phyloP scores from a whole-genome alignment of 1,139 yeast genomes.

The Hansenula lynferdii region DNA sequence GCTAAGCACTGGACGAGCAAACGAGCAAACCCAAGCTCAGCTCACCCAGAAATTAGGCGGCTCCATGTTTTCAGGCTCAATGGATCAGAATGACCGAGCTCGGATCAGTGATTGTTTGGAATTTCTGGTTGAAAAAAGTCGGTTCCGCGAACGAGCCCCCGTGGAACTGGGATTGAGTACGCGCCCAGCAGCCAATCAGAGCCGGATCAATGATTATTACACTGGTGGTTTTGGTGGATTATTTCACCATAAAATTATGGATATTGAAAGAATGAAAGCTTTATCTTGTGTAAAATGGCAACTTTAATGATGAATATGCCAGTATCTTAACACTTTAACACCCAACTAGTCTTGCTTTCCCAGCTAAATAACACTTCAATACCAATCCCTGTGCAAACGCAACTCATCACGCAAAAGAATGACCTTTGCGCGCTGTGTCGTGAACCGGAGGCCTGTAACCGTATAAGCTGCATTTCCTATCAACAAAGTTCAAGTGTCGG shows the following conservation, averaged over 20 bases:
- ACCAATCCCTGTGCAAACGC: slow-evolving; percentile 8
- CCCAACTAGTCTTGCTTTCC: not conserved
- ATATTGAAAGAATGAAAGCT: too few species aligned
- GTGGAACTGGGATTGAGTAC: not conserved
- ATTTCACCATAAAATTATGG: too few species aligned
- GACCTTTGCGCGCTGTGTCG: slow-evolving; percentile 11
- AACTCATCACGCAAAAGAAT: slow-evolving; percentile 15
- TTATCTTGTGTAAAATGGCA: not conserved
- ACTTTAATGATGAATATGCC: not conserved
- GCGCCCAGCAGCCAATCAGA: slow-evolving; percentile 4
- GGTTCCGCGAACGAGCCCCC: slow-evolving; percentile 5
- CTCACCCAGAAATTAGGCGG: too few species aligned
- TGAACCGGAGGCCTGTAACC: slow-evolving; percentile 8
- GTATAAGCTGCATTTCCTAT: slow-evolving; percentile 5
- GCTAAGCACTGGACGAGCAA: too few species aligned
- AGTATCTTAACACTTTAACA: not conserved
- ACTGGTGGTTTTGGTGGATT: not conserved
- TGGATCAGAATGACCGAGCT: too few species aligned
- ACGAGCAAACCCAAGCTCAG: too few species aligned
- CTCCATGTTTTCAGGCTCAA: too few species aligned
- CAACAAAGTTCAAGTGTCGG: not conserved
- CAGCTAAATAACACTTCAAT: not conserved
- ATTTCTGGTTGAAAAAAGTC: not conserved
- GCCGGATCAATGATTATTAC: slow-evolving; percentile 3
- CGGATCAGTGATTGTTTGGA: not conserved